Base-by-base conservation (phyloP, 2,329 filamentous ascomycete genomes). In the Phaeosphaeriaceae sp. region DNA sequence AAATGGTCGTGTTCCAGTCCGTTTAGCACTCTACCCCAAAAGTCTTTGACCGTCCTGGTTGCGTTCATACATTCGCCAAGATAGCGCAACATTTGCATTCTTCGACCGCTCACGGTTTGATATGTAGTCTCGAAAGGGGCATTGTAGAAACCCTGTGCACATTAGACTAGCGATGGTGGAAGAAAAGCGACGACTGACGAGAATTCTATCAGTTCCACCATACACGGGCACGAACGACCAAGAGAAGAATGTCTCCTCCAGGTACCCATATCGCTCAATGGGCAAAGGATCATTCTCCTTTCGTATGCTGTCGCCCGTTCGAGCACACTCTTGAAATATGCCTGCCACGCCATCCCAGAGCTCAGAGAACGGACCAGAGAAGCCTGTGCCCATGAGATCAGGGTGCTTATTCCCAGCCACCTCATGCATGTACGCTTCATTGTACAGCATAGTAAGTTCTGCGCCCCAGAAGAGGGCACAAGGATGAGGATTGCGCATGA, bases 21-120 rank as follows among this genome's bases (percentile, higher is more conserved):
- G 42, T 84, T 81, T 11, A 85, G 62, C 25, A 84, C 80, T 68
- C 78, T 81, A 51, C 76, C 75, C 81, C 83, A 86, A 41, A 85
- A 79, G 2, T 79, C 66, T 44, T 71, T 72, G 10, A 68, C 67
- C 1, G 67, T 71, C 49, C 66, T 66, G 36, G 66, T 68, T 27
- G 67, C 60, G 13, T 74, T 64, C 65, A 77, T 42, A 64, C 67
- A 67, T 42, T 79, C 79, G 1, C 73, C 74, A 4, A 82, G 58
- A 10, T 76, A 69, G n/a, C 77, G 70, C 7, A 81, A 65, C 25
- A 76, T 79, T 31, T 76, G 67, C 63, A 78, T 76, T 55, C 79
- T 65, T 54, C 74, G 71, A 22, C 76, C 70, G 17, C 66, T 68
- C 22, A 81, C 75, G 1, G 77, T 75, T 15, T 79, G 75, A 24